phyloP scores from a whole-genome alignment of 2,329 filamentous ascomycete genomes.

The Calonectria fujianensis region DNA sequence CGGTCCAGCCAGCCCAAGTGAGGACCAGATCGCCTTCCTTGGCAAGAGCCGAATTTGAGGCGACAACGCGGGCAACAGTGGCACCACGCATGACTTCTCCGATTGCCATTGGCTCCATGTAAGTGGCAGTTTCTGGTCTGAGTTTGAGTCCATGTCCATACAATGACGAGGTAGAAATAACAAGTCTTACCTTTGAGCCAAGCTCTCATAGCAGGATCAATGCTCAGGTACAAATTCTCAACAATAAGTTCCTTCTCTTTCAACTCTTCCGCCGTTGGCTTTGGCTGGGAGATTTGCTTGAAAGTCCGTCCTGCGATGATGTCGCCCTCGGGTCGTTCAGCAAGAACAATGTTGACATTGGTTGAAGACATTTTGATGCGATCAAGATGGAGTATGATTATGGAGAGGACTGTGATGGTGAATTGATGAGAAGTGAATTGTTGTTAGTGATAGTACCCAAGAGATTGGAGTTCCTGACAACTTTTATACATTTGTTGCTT shows the following conservation, averaged over 20 bases:
- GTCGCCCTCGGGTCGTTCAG: background rate
- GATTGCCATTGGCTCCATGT: slow-evolving; percentile 54
- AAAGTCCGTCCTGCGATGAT: background rate
- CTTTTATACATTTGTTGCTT: background rate
- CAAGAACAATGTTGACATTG: slow-evolving; percentile 3
- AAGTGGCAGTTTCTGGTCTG: background rate
- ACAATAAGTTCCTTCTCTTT: background rate
- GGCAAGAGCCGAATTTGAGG: slow-evolving; percentile 73
- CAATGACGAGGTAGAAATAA: too few relatives aligned
- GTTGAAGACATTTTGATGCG: background rate
- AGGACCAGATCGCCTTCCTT: slow-evolving; percentile 75
- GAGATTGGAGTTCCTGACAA: background rate
- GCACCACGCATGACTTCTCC: slow-evolving; percentile 81
- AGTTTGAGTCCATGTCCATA: background rate
- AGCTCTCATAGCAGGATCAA: slow-evolving; percentile 4
- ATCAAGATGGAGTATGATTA: background rate
- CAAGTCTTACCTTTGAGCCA: background rate
- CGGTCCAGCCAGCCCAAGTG: slow-evolving; percentile 77
- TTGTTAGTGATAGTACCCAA: background rate
- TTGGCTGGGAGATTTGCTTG: background rate
- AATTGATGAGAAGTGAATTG: background rate
- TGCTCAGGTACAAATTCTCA: background rate
- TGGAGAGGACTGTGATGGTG: background rate
- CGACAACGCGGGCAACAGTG: slow-evolving; percentile 76
- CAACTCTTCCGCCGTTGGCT: background rate